Evolutionary conservation across 2,329 filamentous ascomycete genomes (phyloP).

Genomic region (Aspergillus sp.): DNA sequence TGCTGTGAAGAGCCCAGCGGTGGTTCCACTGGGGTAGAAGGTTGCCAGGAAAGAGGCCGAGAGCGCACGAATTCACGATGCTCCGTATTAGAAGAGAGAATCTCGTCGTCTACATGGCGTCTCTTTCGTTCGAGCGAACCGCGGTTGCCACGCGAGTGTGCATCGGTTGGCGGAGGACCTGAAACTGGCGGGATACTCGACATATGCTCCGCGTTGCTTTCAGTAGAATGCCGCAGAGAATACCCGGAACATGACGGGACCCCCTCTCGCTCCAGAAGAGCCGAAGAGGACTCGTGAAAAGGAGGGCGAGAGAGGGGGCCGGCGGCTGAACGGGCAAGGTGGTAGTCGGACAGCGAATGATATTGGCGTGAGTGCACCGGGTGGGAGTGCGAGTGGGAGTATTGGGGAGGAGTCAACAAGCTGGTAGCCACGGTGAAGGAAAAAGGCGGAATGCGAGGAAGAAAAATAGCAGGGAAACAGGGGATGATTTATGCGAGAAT

Average conservation of each 20-base stretch:
- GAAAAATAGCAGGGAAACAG: neutral
- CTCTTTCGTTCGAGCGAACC: slow-evolving; percentile 24
- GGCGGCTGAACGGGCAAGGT: slow-evolving; percentile 22
- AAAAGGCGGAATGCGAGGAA: slow-evolving; percentile 7
- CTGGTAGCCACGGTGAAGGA: slow-evolving; percentile 42
- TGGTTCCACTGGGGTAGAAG: slow-evolving; percentile 36
- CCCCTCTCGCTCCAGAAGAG: slow-evolving; percentile 40
- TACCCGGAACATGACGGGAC: slow-evolving; percentile 38
- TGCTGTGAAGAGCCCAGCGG: slow-evolving; percentile 30
- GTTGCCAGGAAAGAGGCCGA: slow-evolving; percentile 37
- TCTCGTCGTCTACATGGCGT: slow-evolving; percentile 20
- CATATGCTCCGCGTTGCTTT: slow-evolving; percentile 39
- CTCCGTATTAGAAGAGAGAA: slow-evolving; percentile 16
- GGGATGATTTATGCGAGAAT: neutral
- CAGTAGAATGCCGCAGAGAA: slow-evolving; percentile 23
- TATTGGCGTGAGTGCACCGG: slow-evolving; percentile 33
- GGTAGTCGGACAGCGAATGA: slow-evolving; percentile 29
- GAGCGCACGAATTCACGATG: slow-evolving; percentile 27
- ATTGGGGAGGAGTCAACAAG: slow-evolving; percentile 33
- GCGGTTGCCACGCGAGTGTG: slow-evolving; percentile 21
- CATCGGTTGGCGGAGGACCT: slow-evolving; percentile 31
- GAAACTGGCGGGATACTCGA: slow-evolving; percentile 35
- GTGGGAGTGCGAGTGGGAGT: slow-evolving; percentile 20
- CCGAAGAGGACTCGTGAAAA: slow-evolving; percentile 31
- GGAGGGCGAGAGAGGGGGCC: slow-evolving; percentile 40